Evolutionary conservation across 805 yeast genomes (phyloP).

Genomic region (Lipomyces chichibuensis): DNA sequence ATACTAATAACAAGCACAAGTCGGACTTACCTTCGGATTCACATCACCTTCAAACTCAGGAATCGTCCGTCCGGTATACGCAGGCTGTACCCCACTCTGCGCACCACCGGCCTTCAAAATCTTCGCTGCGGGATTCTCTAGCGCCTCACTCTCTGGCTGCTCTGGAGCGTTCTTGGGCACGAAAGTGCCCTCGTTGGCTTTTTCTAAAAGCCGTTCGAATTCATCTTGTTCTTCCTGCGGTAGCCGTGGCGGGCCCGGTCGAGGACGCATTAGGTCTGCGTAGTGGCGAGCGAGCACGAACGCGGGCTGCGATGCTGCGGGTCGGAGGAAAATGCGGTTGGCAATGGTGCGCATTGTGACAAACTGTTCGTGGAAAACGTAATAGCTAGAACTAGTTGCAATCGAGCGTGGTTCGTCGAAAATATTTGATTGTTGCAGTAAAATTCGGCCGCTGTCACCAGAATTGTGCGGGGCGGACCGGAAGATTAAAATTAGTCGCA

Average conservation of each 20-base stretch:
- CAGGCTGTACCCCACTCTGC: conserved; percentile 51
- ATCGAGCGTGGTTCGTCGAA: background rate
- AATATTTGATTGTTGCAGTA: too few species aligned
- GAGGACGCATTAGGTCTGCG: conserved; percentile 26
- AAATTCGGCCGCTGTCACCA: too few species aligned
- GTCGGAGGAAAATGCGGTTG: background rate
- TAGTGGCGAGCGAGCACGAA: conserved; percentile 7
- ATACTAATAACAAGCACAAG: too few species aligned
- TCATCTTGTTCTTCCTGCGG: conserved; percentile 85
- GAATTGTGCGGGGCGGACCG: too few species aligned
- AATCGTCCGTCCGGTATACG: conserved; percentile 60
- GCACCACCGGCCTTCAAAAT: conserved; percentile 44
- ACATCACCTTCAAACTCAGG: conserved; percentile 95
- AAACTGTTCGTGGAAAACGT: background rate
- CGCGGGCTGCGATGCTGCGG: background rate
- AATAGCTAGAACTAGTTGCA: background rate
- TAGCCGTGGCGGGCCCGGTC: conserved; percentile 69
- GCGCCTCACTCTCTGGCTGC: conserved; percentile 27
- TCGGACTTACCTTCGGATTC: conserved; percentile 60
- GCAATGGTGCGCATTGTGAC: background rate
- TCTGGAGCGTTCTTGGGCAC: conserved; percentile 10
- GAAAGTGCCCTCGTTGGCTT: conserved; percentile 66
- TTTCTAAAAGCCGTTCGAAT: conserved; percentile 80
- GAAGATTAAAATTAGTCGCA: too few species aligned
- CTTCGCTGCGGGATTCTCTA: too few species aligned